phyloP scores from a whole-genome alignment of 345 rosid genomes.

The Hibiscus tridactylites region DNA sequence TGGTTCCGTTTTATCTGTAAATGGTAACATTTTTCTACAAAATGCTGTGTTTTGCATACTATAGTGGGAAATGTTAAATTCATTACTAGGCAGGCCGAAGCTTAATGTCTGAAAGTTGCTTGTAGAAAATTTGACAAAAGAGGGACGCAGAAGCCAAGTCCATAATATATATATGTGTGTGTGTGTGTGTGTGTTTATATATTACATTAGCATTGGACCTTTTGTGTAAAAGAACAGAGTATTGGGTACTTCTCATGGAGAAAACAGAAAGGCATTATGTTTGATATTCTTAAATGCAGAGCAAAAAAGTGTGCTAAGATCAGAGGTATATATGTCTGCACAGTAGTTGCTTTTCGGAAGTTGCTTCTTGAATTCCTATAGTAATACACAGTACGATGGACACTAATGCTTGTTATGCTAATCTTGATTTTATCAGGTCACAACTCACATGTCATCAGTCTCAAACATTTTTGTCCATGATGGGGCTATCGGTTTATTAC shows the following conservation, averaged over 20 bases:
- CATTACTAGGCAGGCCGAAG: background rate
- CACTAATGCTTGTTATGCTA: background rate
- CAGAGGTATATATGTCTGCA: background rate
- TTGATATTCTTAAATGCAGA: background rate
- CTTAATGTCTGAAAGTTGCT: background rate
- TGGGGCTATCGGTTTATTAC: slow-evolving; percentile 25
- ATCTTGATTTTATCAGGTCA: slow-evolving; percentile 16
- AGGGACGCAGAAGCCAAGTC: background rate
- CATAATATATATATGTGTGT: background rate
- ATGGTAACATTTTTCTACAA: background rate
- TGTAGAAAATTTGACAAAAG: background rate
- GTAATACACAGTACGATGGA: background rate
- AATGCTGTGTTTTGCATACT: background rate
- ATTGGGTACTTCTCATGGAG: background rate
- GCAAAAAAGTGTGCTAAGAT: background rate
- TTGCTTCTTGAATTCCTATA: background rate
- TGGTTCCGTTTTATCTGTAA: background rate
- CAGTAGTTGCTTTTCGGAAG: too few relatives aligned
- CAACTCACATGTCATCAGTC: slow-evolving; percentile 25
- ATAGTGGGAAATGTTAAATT: background rate
- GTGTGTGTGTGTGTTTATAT: too few relatives aligned
- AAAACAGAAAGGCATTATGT: background rate
- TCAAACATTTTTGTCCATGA: slow-evolving; percentile 27
- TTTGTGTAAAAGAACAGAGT: background rate
- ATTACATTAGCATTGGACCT: too few relatives aligned